A percentile compares a stretch with the other conserved stretches of the same genome.
Evolutionary conservation across 306 rosid species (phyloP).

Genomic region (Prunus mongolica): DNA sequence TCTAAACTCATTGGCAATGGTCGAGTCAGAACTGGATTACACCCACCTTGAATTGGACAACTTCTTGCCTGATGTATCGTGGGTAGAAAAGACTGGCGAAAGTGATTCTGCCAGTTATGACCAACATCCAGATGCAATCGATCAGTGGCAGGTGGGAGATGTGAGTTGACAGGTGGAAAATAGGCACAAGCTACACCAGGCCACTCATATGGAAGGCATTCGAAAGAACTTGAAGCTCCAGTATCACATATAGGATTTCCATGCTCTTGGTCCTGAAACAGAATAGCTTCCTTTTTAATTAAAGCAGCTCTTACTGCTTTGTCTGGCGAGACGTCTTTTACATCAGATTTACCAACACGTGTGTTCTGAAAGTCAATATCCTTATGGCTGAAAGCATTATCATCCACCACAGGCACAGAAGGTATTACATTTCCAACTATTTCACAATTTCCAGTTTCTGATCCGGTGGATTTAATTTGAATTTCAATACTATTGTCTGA

Average conservation of each 20-base stretch:
- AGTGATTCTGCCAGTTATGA: conserved; percentile 90
- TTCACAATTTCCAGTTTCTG: conserved; percentile 30
- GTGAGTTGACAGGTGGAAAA: conserved; percentile 67
- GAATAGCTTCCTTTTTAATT: conserved; percentile 39
- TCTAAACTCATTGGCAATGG: conserved; percentile 83
- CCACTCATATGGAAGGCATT: conserved; percentile 79
- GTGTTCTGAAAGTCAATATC: conserved; percentile 23
- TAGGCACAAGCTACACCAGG: conserved; percentile 76
- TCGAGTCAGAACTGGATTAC: conserved; percentile 59
- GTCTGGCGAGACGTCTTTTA: conserved; percentile 36
- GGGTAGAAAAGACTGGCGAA: conserved; percentile 71
- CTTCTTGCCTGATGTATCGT: conserved; percentile 63
- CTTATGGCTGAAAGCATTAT: conserved; percentile 30
- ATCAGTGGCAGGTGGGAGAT: conserved; percentile 86
- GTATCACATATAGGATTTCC: conserved; percentile 45
- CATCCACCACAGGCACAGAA: conserved; percentile 31
- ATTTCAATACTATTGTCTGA: conserved; percentile 31
- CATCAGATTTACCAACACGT: conserved; percentile 29
- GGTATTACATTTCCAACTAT: conserved; percentile 29
- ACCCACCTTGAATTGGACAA: conserved; percentile 58
- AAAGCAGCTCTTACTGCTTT: conserved; percentile 44
- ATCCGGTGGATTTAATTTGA: conserved; percentile 30
- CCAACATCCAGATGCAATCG: conserved; percentile 94
- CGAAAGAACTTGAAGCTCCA: conserved; percentile 44
- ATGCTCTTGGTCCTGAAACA: conserved; percentile 39